These are phyloP conservation scores for Fusarium ambrosium DNA, from an alignment of 2,329 filamentous ascomycete genomes.

Conservation along the genomic window DNA sequence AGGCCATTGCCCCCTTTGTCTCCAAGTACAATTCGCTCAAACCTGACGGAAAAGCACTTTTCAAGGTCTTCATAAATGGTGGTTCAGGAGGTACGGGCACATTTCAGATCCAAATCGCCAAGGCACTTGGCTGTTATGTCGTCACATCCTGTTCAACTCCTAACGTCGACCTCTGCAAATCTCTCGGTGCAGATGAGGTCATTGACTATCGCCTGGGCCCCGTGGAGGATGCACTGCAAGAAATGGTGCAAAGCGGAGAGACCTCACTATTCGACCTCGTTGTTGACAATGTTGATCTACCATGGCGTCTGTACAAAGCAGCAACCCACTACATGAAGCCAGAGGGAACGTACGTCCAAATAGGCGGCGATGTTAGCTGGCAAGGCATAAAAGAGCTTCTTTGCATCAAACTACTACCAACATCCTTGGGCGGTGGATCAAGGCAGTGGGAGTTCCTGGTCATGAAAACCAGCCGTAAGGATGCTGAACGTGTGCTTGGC, in stretches of 20 bases:
- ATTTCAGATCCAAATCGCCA: background rate
- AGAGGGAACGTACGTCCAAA: background rate
- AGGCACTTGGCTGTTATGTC: background rate
- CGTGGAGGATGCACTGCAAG: background rate
- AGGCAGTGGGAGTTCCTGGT: background rate
- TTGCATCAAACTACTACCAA: background rate
- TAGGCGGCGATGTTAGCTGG: background rate
- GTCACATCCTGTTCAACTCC: background rate
- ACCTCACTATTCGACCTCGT: background rate
- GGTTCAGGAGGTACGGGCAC: background rate
- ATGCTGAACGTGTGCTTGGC: background rate
- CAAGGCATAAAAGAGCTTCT: background rate
- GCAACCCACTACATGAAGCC: background rate
- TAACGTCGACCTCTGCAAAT: background rate
- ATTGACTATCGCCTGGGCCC: background rate
- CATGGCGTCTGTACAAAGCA: background rate
- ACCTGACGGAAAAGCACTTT: background rate
- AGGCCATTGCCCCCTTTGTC: background rate
- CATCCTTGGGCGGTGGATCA: background rate
- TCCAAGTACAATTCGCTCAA: background rate
- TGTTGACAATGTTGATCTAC: background rate
- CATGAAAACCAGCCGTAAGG: background rate
- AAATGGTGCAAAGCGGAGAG: background rate
- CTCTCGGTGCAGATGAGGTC: background rate
- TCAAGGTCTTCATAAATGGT: background rate